Base-by-base conservation (phyloP, 1,284 basidiomycete species). In the Blastosporella zonata region DNA sequence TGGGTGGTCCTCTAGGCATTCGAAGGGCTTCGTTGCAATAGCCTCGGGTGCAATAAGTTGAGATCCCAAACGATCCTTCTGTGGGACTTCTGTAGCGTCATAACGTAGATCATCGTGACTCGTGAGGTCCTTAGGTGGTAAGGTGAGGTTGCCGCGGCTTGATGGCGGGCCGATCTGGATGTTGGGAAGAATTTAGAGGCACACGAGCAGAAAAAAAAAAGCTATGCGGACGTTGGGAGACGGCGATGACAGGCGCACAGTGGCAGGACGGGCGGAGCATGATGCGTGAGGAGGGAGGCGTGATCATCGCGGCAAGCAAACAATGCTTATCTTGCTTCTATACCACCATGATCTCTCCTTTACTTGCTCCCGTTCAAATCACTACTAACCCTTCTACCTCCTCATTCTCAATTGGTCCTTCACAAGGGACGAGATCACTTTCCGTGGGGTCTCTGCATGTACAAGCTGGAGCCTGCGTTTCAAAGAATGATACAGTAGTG, bases 401-500 rank as follows among this genome's bases (percentile, higher is more conserved):
- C 18, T 45, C 53, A 13, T 48, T 58, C 13, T 58, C 62, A 37
- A 46, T 58, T 33, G 53, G 50, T 42, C 43, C 43, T 58, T 50
- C 56, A 47, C 47, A 46, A 36, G 25, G 53, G 23, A 37, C 62
- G 22, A 63, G 58, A 43, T 59, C 64, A 29, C 52, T 69, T 17
- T 70, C 67, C 10, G 54, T 64, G 20, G 58, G 52, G 46, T 68
- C 66, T 47, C 47, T 69, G 9, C 67, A 69, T 31, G 67, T 58
- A 34, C 47, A 71, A 53, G 64, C 64, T 9, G 61, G 61, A 48
- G 55, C 9, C 71, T 73, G 33, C 64, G 63, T n/a, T 70, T 77
- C 71, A 12, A 69, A 74, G 23, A 66, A 59, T 34, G 68, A 72
- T 28, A 7, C 34, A 7, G 62, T 65, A 2, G 75, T 79, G 52